Evolutionary conservation across 176 grass and related monocot species (phyloP).

Genomic region (Rhynchospora breviuscula): DNA sequence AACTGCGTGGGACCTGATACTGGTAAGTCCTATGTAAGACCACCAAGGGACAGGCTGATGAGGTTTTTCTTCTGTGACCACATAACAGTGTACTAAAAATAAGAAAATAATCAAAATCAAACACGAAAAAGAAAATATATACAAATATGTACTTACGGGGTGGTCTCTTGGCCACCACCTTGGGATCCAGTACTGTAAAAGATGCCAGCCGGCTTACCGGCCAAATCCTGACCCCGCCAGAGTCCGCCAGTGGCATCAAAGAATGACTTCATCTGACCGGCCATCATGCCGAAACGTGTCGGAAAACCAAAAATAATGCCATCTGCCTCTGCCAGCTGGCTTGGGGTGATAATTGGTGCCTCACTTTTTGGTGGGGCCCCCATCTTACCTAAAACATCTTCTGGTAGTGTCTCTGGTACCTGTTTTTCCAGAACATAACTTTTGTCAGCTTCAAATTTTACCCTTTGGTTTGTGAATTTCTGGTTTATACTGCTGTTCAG

Average conservation of each 20-base stretch:
- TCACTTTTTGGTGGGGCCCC: constrained; percentile 44
- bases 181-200: constrained; percentile 67
- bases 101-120: constrained; percentile 8
- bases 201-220: constrained; percentile 61
- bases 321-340: constrained; percentile 44
- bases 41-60: background rate
- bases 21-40: background rate
- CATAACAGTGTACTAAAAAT: background rate
- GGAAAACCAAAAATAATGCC: constrained; percentile 67
- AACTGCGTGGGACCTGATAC: too few species aligned
- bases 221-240: constrained; percentile 53
- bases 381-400: constrained; percentile 56
- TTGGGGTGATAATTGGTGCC: constrained; percentile 38
- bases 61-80: background rate
- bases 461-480: background rate
- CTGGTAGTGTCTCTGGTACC: constrained; percentile 63
- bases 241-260: constrained; percentile 52
- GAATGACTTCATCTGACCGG: constrained; percentile 58
- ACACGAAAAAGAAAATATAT: background rate
- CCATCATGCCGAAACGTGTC: constrained; percentile 73
- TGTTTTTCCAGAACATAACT: constrained; percentile 10
- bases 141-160: constrained; percentile 31
- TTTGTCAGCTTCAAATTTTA: background rate
- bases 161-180: constrained; percentile 75
- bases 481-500: background rate